phyloP scores from a whole-genome alignment of 345 rosid species.

The Rhodomyrtus tomentosa region DNA sequence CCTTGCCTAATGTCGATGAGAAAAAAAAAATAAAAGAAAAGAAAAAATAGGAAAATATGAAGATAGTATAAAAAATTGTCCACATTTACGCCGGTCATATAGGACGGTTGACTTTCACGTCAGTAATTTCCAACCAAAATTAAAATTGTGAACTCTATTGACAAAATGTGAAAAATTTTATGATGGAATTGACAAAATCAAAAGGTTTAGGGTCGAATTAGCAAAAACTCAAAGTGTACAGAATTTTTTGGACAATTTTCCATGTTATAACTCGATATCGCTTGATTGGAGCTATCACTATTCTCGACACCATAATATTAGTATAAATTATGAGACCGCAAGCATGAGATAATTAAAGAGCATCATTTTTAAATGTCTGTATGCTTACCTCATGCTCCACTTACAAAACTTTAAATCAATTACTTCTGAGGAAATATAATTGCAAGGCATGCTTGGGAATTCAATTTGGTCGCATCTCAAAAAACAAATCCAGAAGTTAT shows the following conservation, averaged over 20 bases:
- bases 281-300: background rate
- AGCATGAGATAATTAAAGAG: background rate
- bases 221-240: too few relatives aligned
- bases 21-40: too few relatives aligned
- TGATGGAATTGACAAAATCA: too few relatives aligned
- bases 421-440: background rate
- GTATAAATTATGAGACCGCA: background rate
- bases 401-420: background rate
- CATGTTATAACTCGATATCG: background rate
- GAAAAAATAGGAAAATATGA: too few relatives aligned
- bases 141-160: too few relatives aligned
- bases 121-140: too few relatives aligned
- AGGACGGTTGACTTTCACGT: too few relatives aligned
- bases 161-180: too few relatives aligned
- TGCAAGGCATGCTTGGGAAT: background rate
- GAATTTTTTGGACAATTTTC: too few relatives aligned
- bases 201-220: too few relatives aligned
- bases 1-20: too few relatives aligned
- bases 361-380: background rate
- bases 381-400: background rate
- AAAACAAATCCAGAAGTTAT: background rate
- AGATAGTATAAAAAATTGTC: too few relatives aligned
- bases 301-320: background rate
- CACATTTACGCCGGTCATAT: rapidly evolving
- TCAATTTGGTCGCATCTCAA: background rate